Evolutionary conservation across 768 basidiomycete genomes (phyloP).

Genomic region (Panus rudis): DNA sequence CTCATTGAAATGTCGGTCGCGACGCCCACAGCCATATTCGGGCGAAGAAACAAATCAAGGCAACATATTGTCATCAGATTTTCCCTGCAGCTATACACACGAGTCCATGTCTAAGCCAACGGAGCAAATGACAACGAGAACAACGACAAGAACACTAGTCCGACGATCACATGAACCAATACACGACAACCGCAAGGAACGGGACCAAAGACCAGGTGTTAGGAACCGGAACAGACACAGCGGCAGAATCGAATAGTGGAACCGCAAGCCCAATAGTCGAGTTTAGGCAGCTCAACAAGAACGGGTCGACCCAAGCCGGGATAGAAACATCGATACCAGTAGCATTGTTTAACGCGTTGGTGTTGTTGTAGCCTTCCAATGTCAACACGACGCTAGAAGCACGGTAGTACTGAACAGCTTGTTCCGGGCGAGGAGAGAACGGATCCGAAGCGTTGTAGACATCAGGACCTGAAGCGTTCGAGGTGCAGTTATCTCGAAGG

Average conservation of each 20-base stretch:
- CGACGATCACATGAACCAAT: no score
- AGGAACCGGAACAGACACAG: no score
- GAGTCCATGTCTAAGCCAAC: no score
- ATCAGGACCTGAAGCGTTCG: slow-evolving; percentile 24
- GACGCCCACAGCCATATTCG: no score
- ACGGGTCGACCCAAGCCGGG: slow-evolving; percentile 42
- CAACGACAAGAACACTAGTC: no score
- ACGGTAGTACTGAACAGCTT: slow-evolving; percentile 63
- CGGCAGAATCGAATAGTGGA: slow-evolving; percentile 42
- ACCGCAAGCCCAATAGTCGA: slow-evolving; percentile 53
- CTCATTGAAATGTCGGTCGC: no score
- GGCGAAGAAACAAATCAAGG: no score
- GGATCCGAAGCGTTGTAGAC: slow-evolving; percentile 19
- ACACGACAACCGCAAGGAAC: no score
- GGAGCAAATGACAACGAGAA: no score
- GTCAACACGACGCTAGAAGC: slow-evolving; percentile 56
- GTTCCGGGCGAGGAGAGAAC: slow-evolving; percentile 34
- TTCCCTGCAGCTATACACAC: no score
- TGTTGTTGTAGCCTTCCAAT: slow-evolving; percentile 63
- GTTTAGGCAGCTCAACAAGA: slow-evolving; percentile 52
- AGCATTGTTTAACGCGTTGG: slow-evolving; percentile 37
- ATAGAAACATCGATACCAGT: slow-evolving; percentile 41
- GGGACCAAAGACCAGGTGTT: no score
- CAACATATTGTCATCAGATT: no score
- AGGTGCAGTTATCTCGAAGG: slow-evolving; percentile 24